Base-by-base conservation (phyloP, 208 protist genomes). In the Crithidia expoeki region DNA sequence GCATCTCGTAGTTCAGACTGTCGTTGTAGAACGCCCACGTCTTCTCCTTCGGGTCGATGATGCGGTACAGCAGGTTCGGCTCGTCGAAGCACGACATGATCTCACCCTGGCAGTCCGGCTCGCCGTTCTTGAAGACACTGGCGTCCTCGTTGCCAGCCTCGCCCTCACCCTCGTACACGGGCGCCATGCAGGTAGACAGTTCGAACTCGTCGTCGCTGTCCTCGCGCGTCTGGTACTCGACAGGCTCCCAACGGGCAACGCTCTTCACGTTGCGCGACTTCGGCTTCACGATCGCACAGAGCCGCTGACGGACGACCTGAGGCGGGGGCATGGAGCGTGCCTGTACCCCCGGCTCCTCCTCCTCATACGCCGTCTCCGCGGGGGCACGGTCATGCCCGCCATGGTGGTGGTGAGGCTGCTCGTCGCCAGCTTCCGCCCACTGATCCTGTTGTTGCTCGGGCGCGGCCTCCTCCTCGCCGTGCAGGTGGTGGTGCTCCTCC, bases 11-110 rank as follows among this genome's bases (percentile, higher is more conserved):
- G 50, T 79, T 68, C 44, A 68, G 72, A 9, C 81, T 84, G 73
- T 94, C 89, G 76, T 94, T 94, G 75, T 90, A 94, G 68, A 91
- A 86, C 16, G 69, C 63, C 85, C 89, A 94, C 44, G 68, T 27
- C 50, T 80, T 65, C 23, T 88, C 83, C 55, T 86, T 66, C 16
- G 38, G 44, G 4, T 76, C 69, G 17, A 84, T 30, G 34, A 79
- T 76, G 55, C 74, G 79, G 32, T 88, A 80, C 49, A 94, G 74
- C 28, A 86, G 47, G 23, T 90, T 88, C 76, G 77, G 34, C 62
- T 62, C 64, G 44, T 83, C 67, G 46, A 79, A 80, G 5, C 78
- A 72, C 2, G 44, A 67, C 0, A n/a, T 68, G 65, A 71, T 80
- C 52, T 30, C 27, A 11, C 81, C 74, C 27, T n/a, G 3, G 10